Conservation (phyloP, 73 alveolate species). For the Paramecium sonneborni region DNA sequence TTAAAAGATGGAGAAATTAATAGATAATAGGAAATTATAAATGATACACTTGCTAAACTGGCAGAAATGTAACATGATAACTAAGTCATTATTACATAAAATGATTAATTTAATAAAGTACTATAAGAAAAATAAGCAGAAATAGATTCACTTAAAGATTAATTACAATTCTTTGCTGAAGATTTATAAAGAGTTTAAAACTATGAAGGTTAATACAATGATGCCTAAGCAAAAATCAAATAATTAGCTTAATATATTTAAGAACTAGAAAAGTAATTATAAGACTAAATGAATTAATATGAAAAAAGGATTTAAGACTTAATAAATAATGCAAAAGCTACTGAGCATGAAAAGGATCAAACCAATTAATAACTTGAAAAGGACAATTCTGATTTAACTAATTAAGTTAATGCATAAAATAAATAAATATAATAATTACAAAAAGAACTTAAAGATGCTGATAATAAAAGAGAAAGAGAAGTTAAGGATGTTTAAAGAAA, state of each 20-base stretch:
- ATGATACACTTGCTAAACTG: constrained; percentile 13
- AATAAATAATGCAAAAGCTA: neutral
- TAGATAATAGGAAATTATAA: neutral
- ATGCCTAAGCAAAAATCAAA: neutral
- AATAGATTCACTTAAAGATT: constrained; percentile 32
- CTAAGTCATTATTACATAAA: constrained; percentile 21
- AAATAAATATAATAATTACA: neutral
- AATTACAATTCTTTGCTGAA: constrained; percentile 40
- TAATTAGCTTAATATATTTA: neutral
- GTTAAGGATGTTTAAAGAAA: constrained; percentile 15
- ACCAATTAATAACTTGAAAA: neutral
- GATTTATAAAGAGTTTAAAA: neutral
- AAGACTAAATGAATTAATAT: neutral
- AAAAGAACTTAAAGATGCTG: neutral
- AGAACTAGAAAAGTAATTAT: neutral
- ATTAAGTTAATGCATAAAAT: neutral
- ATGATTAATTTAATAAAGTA: neutral
- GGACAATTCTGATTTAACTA: neutral
- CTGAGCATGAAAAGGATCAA: neutral
- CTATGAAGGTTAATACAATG: constrained; percentile 23
- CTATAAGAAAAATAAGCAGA: constrained; percentile 9
- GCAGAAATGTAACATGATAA: constrained; percentile 29
- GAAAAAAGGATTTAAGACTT: neutral
- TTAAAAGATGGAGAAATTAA: constrained; percentile 33
- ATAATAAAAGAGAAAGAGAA: constrained; percentile 35